A percentile compares a stretch with the other conserved stretches of the same genome.
phyloP scores from a whole-genome alignment of 345 rosid species.

The Syzygium oleosum region DNA sequence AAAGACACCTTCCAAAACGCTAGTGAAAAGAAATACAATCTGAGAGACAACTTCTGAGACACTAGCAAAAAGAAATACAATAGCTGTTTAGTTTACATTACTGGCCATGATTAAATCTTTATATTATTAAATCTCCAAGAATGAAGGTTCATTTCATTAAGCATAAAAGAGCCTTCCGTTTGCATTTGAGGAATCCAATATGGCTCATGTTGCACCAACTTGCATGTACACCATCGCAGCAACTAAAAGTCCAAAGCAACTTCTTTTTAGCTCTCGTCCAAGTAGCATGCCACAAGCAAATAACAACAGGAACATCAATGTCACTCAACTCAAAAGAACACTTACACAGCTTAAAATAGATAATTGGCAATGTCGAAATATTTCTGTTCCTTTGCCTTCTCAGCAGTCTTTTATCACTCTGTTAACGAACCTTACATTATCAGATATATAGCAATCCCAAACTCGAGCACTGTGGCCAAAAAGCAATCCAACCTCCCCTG shows the following conservation, averaged over 20 bases:
- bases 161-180: background rate
- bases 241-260: background rate
- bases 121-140: background rate
- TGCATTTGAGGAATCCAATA: background rate
- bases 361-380: background rate
- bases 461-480: conserved; percentile 92
- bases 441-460: conserved; percentile 88
- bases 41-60: background rate
- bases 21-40: background rate
- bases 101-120: background rate
- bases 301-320: background rate
- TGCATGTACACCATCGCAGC: background rate
- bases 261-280: background rate
- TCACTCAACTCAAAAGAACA: background rate
- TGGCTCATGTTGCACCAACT: background rate
- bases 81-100: background rate
- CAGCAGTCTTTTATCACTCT: background rate
- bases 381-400: background rate
- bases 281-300: background rate
- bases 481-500: conserved; percentile 37
- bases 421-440: conserved; percentile 42
- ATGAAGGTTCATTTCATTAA: background rate
- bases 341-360: background rate
- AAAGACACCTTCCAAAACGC: background rate
- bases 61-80: background rate